Percentiles rank a stretch among this genome's conserved stretches.
Conservation (phyloP, 495 filamentous ascomycete species). For the Neurospora sp. region DNA sequence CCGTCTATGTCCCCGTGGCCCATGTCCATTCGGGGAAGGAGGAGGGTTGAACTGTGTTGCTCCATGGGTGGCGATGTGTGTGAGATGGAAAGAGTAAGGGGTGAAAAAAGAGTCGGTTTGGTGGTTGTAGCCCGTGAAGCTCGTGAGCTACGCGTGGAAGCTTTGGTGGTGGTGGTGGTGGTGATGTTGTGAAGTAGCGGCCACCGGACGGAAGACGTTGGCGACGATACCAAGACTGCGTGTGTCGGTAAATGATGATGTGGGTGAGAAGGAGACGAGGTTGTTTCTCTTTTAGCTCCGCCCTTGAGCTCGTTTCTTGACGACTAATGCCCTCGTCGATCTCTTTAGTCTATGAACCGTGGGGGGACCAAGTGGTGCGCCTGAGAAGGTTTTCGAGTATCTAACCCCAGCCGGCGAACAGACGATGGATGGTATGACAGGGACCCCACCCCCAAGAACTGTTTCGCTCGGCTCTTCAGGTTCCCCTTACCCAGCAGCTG, state of each 20-base stretch:
- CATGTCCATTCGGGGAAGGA: conserved; percentile 1
- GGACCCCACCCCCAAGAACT: no score
- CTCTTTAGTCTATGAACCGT: not conserved
- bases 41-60: not conserved
- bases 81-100: not conserved
- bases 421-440: not conserved
- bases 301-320: not conserved
- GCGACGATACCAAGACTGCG: not conserved
- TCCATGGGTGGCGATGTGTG: not conserved
- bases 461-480: not conserved
- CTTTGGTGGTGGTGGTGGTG: not conserved
- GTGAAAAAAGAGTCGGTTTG: not conserved
- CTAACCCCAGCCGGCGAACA: not conserved
- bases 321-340: not conserved
- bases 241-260: not conserved
- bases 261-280: not conserved
- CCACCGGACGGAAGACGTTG: no score
- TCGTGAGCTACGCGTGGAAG: not conserved
- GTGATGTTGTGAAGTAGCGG: not conserved
- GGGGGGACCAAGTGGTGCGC: not conserved
- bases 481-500: not conserved
- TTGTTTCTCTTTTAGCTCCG: not conserved
- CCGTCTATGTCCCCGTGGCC: conserved; percentile 8
- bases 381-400: not conserved
- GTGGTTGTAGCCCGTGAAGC: not conserved